phyloP scores from a whole-genome alignment of 805 yeast species.

The Wickerhamiella brachini region DNA sequence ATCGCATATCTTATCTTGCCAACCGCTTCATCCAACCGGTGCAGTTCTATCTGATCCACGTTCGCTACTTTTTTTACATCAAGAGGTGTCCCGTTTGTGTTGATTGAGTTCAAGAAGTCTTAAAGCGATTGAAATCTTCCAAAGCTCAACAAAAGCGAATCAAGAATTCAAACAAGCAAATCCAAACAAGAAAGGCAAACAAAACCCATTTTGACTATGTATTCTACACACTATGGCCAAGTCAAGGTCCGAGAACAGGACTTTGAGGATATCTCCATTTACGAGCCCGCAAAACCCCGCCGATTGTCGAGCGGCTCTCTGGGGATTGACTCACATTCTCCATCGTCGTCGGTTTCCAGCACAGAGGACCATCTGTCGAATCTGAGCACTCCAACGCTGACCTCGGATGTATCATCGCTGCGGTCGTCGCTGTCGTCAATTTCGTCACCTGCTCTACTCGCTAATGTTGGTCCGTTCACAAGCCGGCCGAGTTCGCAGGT shows the following conservation, averaged over 20 bases:
- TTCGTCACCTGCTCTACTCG: constrained; percentile 12
- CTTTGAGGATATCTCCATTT: constrained; percentile 14
- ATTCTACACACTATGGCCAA: not conserved
- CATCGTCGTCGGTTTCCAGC: not conserved
- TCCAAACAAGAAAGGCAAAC: too few relatives aligned
- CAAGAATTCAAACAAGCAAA: too few relatives aligned
- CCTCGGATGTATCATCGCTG: constrained; percentile 16
- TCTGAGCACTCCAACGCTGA: constrained; percentile 15
- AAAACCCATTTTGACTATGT: not conserved
- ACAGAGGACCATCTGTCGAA: constrained; percentile 5
- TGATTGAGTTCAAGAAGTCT: not conserved
- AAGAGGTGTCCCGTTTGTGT: not conserved
- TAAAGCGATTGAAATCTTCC: too few relatives aligned
- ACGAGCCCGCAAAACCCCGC: constrained; percentile 5
- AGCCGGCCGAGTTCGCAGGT: not conserved
- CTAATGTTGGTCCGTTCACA: not conserved
- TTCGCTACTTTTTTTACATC: not conserved
- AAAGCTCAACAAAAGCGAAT: too few relatives aligned
- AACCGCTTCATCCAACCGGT: not conserved
- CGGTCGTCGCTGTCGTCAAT: constrained; percentile 13
- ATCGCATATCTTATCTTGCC: too few relatives aligned
- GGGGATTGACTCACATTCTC: not conserved
- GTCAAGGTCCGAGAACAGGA: constrained; percentile 5
- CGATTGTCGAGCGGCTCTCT: not conserved
- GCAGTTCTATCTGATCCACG: not conserved